Percentiles rank a stretch among this genome's conserved stretches.
Conservation (phyloP, 768 basidiomycete species). For the Saitozyma podzolica region DNA sequence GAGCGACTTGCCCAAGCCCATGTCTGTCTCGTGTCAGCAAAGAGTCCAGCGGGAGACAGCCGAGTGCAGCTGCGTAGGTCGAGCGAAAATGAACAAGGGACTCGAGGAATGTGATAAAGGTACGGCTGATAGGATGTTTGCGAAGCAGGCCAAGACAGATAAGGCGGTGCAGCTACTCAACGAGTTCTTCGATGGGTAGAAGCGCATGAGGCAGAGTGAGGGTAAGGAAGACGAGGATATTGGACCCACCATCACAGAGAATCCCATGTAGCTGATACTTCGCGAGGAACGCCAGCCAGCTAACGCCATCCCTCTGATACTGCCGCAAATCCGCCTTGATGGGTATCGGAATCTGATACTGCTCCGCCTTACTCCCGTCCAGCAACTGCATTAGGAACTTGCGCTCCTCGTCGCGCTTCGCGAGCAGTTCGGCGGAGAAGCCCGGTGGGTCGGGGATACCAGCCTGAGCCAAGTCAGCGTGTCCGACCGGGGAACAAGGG, state of each 20-base stretch:
- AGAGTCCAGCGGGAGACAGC: neutral
- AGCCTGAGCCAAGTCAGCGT: constrained; percentile 59
- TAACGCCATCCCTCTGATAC: constrained; percentile 98
- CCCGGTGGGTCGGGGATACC: constrained; percentile 94
- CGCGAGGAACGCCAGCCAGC: constrained; percentile 96
- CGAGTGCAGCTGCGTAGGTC: neutral
- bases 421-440: constrained; percentile 82
- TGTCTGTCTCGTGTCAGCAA: constrained; percentile 63
- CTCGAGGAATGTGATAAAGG: too few relatives aligned
- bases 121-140: too few relatives aligned
- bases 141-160: too few relatives aligned
- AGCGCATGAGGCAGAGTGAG: too few relatives aligned
- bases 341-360: constrained; percentile 77
- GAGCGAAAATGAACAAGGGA: too few relatives aligned
- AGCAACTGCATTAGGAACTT: constrained; percentile 90
- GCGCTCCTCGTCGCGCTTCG: constrained; percentile 80
- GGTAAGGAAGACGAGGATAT: too few relatives aligned
- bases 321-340: constrained; percentile 94
- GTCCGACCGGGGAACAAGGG: neutral
- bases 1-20: constrained; percentile 97
- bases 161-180: too few relatives aligned
- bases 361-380: constrained; percentile 91
- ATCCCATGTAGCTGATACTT: constrained; percentile 98
- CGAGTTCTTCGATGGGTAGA: too few relatives aligned
- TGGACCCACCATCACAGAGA: constrained; percentile 95